A percentile compares a stretch with the other conserved stretches of the same genome.
Conservation (phyloP, 2,329 filamentous ascomycete genomes). For the Eutypella sp. region DNA sequence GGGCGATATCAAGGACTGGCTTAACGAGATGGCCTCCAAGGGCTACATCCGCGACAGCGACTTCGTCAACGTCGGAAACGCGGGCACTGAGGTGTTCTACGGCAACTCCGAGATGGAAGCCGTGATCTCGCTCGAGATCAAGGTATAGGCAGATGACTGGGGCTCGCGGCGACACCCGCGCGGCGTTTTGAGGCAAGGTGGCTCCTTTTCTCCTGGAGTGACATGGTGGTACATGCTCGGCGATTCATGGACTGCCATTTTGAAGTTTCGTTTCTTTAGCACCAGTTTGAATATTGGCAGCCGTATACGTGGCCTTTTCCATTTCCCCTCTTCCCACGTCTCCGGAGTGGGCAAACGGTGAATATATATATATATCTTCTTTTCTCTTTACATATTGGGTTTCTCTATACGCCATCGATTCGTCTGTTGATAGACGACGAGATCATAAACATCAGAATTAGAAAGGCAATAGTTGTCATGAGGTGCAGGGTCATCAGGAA, state of each 20-base stretch:
- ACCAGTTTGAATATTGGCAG: not conserved
- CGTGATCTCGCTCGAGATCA: not conserved
- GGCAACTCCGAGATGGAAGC: conserved; percentile 6
- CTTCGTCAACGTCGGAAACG: conserved; percentile 17
- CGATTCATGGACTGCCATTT: too few relatives aligned
- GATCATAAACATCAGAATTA: too few relatives aligned
- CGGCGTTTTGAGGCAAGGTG: too few relatives aligned
- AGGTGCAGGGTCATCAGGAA: too few relatives aligned
- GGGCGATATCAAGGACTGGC: conserved; percentile 18
- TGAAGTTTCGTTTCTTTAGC: not conserved
- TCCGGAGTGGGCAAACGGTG: too few relatives aligned
- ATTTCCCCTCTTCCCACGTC: not conserved
- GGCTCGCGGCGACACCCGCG: not conserved
- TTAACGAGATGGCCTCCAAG: conserved; percentile 12
- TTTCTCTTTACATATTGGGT: too few relatives aligned
- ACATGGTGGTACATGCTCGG: too few relatives aligned
- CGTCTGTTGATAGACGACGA: too few relatives aligned
- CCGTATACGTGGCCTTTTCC: conserved; percentile 9
- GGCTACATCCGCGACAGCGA: conserved; percentile 12
- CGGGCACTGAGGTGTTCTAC: conserved; percentile 19
- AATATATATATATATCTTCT: too few relatives aligned
- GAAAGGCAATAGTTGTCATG: too few relatives aligned
- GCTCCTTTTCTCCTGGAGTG: too few relatives aligned
- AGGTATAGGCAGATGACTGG: not conserved
- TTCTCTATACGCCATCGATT: too few relatives aligned